A percentile compares a stretch with the other conserved stretches of the same genome.
phyloP scores from a whole-genome alignment of 1,284 basidiomycete genomes.

The Gomphus sp. region DNA sequence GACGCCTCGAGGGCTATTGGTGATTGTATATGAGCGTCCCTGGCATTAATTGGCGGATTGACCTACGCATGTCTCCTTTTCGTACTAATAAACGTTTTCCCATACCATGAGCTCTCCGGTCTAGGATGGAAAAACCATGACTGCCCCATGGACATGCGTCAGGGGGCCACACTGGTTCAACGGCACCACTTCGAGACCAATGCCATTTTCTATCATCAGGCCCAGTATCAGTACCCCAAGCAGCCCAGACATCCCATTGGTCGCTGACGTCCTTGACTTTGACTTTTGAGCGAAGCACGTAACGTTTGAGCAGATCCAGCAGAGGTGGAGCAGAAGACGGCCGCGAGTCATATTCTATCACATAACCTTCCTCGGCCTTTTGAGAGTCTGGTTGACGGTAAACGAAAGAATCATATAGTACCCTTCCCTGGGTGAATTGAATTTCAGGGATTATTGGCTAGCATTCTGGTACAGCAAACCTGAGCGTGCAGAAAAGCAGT shows the following conservation, averaged over 20 bases:
- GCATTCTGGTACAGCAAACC: conserved; percentile 32
- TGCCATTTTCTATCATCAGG: conserved; percentile 37
- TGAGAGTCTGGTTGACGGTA: conserved; percentile 47
- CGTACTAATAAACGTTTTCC: conserved; percentile 61
- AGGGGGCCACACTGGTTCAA: conserved; percentile 58
- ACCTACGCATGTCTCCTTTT: conserved; percentile 60
- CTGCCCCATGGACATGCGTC: conserved; percentile 53
- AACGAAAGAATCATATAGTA: conserved; percentile 84
- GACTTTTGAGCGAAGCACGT: conserved; percentile 86
- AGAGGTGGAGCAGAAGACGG: conserved; percentile 45
- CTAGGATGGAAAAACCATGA: conserved; percentile 39
- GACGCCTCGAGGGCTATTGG: conserved; percentile 42
- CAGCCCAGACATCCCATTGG: conserved; percentile 72
- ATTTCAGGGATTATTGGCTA: background rate
- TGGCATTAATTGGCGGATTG: background rate
- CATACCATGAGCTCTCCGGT: conserved; percentile 72
- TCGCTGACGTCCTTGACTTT: conserved; percentile 69
- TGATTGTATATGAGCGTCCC: background rate
- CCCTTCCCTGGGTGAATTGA: conserved; percentile 60
- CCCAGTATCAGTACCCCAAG: conserved; percentile 56
- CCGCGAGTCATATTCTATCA: conserved; percentile 67
- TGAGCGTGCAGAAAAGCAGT: conserved; percentile 83
- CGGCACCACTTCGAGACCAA: conserved; percentile 50
- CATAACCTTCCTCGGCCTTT: conserved; percentile 44
- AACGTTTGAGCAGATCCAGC: conserved; percentile 65